Conservation (phyloP, 192 early-diverging fungal species). For the Linnemannia schmuckeri region DNA sequence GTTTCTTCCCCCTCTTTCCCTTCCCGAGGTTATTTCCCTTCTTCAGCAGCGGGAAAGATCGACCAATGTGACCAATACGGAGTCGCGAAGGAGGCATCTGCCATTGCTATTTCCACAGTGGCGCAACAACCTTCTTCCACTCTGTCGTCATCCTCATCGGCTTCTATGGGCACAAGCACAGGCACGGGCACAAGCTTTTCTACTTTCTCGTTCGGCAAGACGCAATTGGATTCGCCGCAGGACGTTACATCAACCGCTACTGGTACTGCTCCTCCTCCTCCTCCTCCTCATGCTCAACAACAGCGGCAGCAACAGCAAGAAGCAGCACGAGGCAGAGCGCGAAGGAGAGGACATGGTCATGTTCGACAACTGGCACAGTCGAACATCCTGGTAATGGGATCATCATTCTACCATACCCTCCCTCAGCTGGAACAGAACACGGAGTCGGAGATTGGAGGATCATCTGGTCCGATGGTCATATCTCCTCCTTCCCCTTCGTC, state of each 20-base stretch:
- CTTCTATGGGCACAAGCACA: not conserved
- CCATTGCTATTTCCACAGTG: not conserved
- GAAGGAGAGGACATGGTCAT: not conserved
- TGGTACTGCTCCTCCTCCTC: not conserved
- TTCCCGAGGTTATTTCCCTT: not conserved
- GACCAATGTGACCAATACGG: not conserved
- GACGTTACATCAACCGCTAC: not conserved
- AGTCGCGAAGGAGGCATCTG: not conserved
- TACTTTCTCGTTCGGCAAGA: not conserved
- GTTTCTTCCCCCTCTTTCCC: not conserved
- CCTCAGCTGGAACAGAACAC: not conserved
- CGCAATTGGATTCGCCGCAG: not conserved
- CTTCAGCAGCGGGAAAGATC: not conserved
- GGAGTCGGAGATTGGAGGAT: not conserved
- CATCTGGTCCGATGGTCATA: not conserved
- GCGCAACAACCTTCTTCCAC: slow-evolving; percentile 5
- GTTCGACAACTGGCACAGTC: not conserved
- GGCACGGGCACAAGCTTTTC: not conserved
- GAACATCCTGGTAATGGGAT: not conserved
- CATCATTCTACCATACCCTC: not conserved
- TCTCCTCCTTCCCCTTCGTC: not conserved
- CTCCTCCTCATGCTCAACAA: not conserved
- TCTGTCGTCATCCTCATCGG: slow-evolving; percentile 2
- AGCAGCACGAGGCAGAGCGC: not conserved
- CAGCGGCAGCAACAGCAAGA: not conserved